Evolutionary conservation across 768 basidiomycete species (phyloP), one percentile per base, ranked within the genome.

Genomic region (Agaricus blazei): DNA sequence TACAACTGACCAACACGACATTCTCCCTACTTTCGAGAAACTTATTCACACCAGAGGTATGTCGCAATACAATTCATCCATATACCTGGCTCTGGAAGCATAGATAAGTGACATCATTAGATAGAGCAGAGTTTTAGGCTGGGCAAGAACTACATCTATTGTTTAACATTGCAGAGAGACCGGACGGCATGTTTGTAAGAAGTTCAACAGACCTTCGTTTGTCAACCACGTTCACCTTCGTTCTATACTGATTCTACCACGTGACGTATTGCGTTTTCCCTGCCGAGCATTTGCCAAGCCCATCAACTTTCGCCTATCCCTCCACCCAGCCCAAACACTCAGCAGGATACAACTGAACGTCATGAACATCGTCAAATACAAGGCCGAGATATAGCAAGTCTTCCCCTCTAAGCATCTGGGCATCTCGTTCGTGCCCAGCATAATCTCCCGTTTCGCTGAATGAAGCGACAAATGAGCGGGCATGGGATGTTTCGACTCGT

Each of bases 321-420:
- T 67, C 72, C 73, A 77, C 2, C 72, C 76, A 7, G 81, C 79
- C 71, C 77, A 83, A 0, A 80, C 53, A 54, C 79, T 79, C 44
- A 85, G 65, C 23, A 67, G 58, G 2, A 83, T 67, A 5, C 76
- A 73, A 3, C 77, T 36, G 43, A 72, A 66, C 51, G 80, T 81
- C 23, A 78, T 81, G 0, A 58, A 70, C 11, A 72, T 75, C 1
- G 79, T 78, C 59, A 89, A 62, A 60, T 80, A 72, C 45, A 89
- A 63, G 51, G 81, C 83, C 41, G 73, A 75, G 26, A 79, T 69
- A 58, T 89, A 89, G 60, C 87, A 89, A 27, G 72, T 67, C 48
- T 74, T 72, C 1, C 87, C 87, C 42, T 77, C 65, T 15, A 81
- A 64, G 60, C 87, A 88, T 49, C 78, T 77, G 6, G 74, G 76